Conservation (phyloP, 176 grass and related monocot species). For the Pontederia crassipes region DNA sequence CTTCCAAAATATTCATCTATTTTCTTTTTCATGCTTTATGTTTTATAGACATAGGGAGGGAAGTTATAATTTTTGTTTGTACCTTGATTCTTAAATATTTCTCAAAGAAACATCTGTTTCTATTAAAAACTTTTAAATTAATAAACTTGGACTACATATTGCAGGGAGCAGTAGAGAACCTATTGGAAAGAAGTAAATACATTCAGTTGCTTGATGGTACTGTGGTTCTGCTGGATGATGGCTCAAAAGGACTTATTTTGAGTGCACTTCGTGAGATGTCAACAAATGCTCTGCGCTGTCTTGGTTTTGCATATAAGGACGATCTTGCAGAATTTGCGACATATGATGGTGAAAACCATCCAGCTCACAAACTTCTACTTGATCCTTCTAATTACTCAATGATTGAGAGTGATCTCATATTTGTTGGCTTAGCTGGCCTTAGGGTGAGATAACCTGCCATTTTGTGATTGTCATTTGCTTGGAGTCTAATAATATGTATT, state of each 20-base stretch:
- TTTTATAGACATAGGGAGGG: no score
- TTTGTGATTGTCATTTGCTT: constrained; percentile 3
- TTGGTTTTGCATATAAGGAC: constrained; percentile 94
- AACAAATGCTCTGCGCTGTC: constrained; percentile 78
- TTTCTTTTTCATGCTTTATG: no score
- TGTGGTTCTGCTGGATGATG: constrained; percentile 57
- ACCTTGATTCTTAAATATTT: no score
- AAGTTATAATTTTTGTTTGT: no score
- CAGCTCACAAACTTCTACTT: constrained; percentile 89
- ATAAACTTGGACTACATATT: constrained; percentile 18
- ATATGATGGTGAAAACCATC: constrained; percentile 86
- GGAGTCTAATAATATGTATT: background rate
- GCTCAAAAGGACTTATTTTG: constrained; percentile 43
- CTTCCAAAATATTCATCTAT: no score
- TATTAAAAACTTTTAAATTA: background rate
- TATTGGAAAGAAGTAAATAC: constrained; percentile 69
- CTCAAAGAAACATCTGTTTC: background rate
- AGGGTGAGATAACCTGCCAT: constrained; percentile 40
- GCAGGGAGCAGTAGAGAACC: constrained; percentile 88
- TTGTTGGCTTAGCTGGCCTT: constrained; percentile 72
- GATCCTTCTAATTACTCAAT: constrained; percentile 82
- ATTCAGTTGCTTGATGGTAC: constrained; percentile 82
- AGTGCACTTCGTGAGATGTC: constrained; percentile 75
- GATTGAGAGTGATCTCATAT: constrained; percentile 80
- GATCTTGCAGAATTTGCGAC: constrained; percentile 67